Base-by-base conservation (phyloP, 495 filamentous ascomycete species). In the Barbatosphaeria neglecta region DNA sequence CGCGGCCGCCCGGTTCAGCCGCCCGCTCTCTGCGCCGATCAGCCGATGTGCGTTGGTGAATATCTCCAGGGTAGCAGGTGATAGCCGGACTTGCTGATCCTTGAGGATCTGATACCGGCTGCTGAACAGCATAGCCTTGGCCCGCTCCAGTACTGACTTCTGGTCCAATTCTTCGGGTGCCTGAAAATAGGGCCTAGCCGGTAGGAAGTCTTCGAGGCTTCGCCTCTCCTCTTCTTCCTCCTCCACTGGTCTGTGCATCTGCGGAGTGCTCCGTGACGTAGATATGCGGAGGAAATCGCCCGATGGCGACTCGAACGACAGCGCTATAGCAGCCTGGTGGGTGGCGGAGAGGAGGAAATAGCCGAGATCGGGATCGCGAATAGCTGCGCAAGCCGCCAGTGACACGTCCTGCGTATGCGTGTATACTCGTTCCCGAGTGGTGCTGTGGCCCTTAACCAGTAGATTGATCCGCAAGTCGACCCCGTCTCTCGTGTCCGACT, bases 1-100 rank as follows among this genome's bases (percentile, higher is more conserved):
- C 1, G 88, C 78, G 2, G 86, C 88, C 10, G 85, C 87, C 43
- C 73, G 58, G 31, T 84, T 82, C 22, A 95, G 70, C 6, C 69
- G 66, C 51, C 82, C 71, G 0, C 87, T 92, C 62, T 95, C 84
- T 17, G 72, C 65, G 43, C 80, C 81, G 18, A 94, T 65, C 3
- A 86, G 70, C 39, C 82, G 76, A 60, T 95, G 89, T 0, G 82
- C 84, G 23, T 85, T 76, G 0, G 81, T 81, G 51, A 95, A 76
- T 11, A 90, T 62, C 37, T 83, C 77, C 17, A 94, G 69, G 0
- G 84, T 90, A 8, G 81, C 77, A 7, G 83, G 76, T 13, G 83
- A 87, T 18, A 95, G 70, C 39, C 82, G 74, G 20, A 94, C 70
- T 50, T 86, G 78, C 43, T 90, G 80, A 22, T 41, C 39, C 43